These are phyloP conservation scores for Canariomyces notabilis DNA, from an alignment of 2,329 filamentous ascomycete species.

Conservation along the genomic window DNA sequence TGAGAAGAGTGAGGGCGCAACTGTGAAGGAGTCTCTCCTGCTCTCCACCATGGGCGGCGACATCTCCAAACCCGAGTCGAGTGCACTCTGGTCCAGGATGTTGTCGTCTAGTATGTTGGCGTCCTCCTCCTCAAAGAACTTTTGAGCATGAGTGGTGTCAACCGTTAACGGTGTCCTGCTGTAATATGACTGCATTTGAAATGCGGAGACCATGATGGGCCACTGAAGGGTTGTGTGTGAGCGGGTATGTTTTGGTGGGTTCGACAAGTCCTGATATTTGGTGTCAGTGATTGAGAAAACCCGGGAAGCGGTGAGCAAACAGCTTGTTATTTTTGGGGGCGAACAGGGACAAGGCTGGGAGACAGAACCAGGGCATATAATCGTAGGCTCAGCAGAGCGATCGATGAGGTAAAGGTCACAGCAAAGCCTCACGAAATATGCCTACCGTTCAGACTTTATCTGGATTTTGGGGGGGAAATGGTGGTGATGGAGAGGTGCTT, in stretches of 20 bases:
- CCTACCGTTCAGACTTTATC: slow-evolving; percentile 13
- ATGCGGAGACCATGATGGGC: slow-evolving; percentile 47
- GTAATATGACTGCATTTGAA: slow-evolving; percentile 49
- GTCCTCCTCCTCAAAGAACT: slow-evolving; percentile 59
- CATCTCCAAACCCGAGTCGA: slow-evolving; percentile 59
- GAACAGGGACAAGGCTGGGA: slow-evolving; percentile 13
- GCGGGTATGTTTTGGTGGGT: slow-evolving; percentile 13
- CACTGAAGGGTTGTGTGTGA: slow-evolving; percentile 16
- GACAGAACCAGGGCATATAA: slow-evolving; percentile 12
- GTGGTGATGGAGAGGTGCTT: not conserved
- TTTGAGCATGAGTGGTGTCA: slow-evolving; percentile 50
- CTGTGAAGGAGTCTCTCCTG: slow-evolving; percentile 59
- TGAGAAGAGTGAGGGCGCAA: slow-evolving; percentile 55
- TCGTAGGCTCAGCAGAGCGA: slow-evolving; percentile 2
- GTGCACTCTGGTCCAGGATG: slow-evolving; percentile 53
- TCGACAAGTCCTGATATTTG: slow-evolving; percentile 22
- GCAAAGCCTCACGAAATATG: not conserved
- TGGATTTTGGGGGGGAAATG: slow-evolving; percentile 2
- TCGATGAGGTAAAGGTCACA: not conserved
- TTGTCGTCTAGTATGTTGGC: slow-evolving; percentile 55
- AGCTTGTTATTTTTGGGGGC: slow-evolving; percentile 23
- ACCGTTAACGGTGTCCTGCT: slow-evolving; percentile 47
- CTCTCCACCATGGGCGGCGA: slow-evolving; percentile 59
- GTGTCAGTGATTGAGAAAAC: slow-evolving; percentile 22
- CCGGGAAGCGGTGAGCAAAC: slow-evolving; percentile 26